A percentile compares a stretch with the other conserved stretches of the same genome.
These are phyloP conservation scores for Salix viminalis DNA, from an alignment of 345 rosid genomes.

Conservation along the genomic window DNA sequence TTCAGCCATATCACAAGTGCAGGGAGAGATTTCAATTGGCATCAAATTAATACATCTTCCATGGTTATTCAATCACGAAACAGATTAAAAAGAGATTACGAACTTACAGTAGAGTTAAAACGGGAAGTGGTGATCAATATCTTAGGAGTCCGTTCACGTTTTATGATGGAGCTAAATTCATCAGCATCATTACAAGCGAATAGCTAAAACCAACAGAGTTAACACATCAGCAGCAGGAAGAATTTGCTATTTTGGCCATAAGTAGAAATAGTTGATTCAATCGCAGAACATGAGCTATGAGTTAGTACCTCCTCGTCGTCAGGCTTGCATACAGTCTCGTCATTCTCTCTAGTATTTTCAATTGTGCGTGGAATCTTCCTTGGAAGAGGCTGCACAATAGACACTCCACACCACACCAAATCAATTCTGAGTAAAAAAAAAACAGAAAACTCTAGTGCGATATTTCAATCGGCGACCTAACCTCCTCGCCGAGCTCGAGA, in stretches of 20 bases:
- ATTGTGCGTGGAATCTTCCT: conserved; percentile 72
- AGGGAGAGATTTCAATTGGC: not conserved
- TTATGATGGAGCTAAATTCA: conserved; percentile 67
- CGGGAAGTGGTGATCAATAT: conserved; percentile 87
- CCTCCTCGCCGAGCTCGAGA: conserved; percentile 94
- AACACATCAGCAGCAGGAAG: conserved; percentile 2
- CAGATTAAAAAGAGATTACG: not conserved
- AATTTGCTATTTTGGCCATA: not conserved
- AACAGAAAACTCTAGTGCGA: not conserved
- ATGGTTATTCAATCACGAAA: not conserved
- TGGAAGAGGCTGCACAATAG: conserved; percentile 54
- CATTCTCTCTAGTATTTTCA: conserved; percentile 86
- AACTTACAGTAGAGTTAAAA: conserved; percentile 80
- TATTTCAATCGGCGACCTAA: conserved; percentile 1
- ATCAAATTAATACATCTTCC: not conserved
- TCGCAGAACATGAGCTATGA: not conserved
- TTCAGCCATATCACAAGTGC: conserved; percentile 3
- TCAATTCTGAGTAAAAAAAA: not conserved
- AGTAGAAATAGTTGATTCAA: not conserved
- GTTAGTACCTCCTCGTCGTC: conserved; percentile 79
- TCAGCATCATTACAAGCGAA: conserved; percentile 86
- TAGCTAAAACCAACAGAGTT: conserved; percentile 37
- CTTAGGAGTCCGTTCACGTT: conserved; percentile 54
- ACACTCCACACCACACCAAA: not conserved
- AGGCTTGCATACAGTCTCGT: conserved; percentile 85